Base-by-base conservation (phyloP, 169 alveolate species). In the Haemoproteus tartakovskyi region DNA sequence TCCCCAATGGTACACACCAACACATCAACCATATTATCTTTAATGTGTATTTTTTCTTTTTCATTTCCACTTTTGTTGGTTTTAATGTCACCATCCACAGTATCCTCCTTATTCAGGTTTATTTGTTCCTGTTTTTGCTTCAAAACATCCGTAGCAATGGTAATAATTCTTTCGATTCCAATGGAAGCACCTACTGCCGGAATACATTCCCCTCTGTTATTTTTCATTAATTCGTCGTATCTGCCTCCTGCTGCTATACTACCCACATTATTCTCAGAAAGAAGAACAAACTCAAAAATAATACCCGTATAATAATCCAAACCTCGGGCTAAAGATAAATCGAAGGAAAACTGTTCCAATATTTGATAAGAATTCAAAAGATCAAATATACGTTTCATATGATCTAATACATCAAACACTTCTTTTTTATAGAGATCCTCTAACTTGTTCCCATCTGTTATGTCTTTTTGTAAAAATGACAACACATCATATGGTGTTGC, bases 181-280 rank as follows among this genome's bases (percentile, higher is more conserved):
- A 97, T 90, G 40, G 98, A 92, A 48, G 95, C 94, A 18, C 99
- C 99, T 11, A 97, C 97, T 4, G 99, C 95, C 8, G 99, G 99
- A 21, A 94, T 87, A 24, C 79, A 62, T 56, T 92, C 91, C 21
- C 92, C 91, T 36, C 95, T 81, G 62, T 95, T 93, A 92, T 92
- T 92, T 18, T 98, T 96, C 22, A 97, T 94, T 26, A 97, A 88
- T 18, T 89, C 92, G 74, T 97, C 99, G 74, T 97, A 97, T 60
- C 99, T 83, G 6, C 99, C 99, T 9, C 99, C 99, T 5, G 98
- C 99, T n/a, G 97, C 98, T 11, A 97, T 94, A 18, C 98, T 94
- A 1, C 99, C 98, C 21, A 96, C 93, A 29, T 87, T 88, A 14
- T 82, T 62, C 18, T 85, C 89, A 9, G 91, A 92, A 8, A 90